Conservation (phyloP, 2,329 filamentous ascomycete species). For the Hymenoscyphus salicellus region DNA sequence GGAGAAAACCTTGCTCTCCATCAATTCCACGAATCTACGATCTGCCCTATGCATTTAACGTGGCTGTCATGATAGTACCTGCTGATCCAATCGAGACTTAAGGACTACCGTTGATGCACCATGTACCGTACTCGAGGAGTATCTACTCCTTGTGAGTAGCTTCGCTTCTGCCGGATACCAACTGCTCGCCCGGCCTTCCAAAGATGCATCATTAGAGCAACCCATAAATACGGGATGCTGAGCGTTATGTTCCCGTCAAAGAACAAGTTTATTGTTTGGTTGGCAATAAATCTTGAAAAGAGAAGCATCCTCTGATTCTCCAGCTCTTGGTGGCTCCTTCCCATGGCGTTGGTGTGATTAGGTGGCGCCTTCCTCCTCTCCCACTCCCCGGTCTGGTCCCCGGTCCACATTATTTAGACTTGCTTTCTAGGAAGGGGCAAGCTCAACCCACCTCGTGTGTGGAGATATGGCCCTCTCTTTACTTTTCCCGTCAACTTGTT, state of each 20-base stretch:
- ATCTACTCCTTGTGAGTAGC: too few species aligned
- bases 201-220: too few species aligned
- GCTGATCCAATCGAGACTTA: not conserved
- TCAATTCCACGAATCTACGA: not conserved
- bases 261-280: too few species aligned
- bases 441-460: not conserved
- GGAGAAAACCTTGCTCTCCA: not conserved
- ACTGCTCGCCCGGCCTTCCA: too few species aligned
- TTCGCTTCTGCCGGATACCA: too few species aligned
- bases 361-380: not conserved
- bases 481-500: conserved; percentile 4
- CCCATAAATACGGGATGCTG: too few species aligned
- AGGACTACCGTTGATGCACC: too few species aligned
- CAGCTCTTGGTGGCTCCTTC: not conserved
- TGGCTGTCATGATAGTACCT: not conserved
- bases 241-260: too few species aligned
- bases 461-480: not conserved
- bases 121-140: too few species aligned
- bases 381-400: not conserved
- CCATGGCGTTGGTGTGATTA: not conserved
- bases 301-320: too few species aligned
- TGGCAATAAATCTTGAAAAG: too few species aligned
- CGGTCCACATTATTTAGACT: not conserved
- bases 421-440: not conserved
- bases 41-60: not conserved